Conservation (phyloP, 2,329 filamentous ascomycete genomes). For the Dactylella cylindrospora region DNA sequence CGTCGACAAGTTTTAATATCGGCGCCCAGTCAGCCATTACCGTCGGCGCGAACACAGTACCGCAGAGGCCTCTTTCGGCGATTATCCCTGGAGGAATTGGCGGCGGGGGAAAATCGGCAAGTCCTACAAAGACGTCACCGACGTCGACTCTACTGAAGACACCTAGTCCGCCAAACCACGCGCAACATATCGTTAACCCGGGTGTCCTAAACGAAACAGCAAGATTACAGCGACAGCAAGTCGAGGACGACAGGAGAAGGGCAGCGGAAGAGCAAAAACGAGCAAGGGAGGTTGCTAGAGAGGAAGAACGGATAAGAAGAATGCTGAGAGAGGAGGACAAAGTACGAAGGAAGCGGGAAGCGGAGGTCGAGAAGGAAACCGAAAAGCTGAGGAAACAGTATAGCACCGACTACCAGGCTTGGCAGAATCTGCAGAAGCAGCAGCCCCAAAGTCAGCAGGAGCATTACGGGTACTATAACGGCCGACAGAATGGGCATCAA, state of each 20-base stretch:
- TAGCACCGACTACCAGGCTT: slow-evolving; percentile 36
- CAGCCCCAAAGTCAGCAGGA: neutral
- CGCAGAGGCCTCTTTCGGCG: slow-evolving; percentile 41
- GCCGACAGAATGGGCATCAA: slow-evolving; percentile 32
- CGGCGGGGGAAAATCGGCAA: slow-evolving; percentile 16
- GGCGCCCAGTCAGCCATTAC: slow-evolving; percentile 52
- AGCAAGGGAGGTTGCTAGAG: slow-evolving; percentile 47
- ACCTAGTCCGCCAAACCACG: slow-evolving; percentile 26
- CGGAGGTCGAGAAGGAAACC: slow-evolving; percentile 72
- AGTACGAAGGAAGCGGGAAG: slow-evolving; percentile 56
- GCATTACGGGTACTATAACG: slow-evolving; percentile 10
- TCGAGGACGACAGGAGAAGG: slow-evolving; percentile 56
- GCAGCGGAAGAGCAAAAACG: slow-evolving; percentile 49
- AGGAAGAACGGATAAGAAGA: slow-evolving; percentile 44
- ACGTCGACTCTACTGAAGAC: slow-evolving; percentile 29
- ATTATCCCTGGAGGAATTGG: slow-evolving; percentile 8
- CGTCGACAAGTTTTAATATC: slow-evolving; percentile 77
- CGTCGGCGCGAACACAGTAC: slow-evolving; percentile 34
- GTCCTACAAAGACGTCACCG: slow-evolving; percentile 26
- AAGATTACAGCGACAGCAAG: slow-evolving; percentile 58
- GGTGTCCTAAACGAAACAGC: slow-evolving; percentile 45
- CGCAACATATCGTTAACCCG: slow-evolving; percentile 44
- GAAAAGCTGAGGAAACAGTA: slow-evolving; percentile 60
- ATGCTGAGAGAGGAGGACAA: slow-evolving; percentile 46
- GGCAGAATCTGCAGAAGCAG: slow-evolving; percentile 25